Base-by-base conservation (phyloP, 2,329 filamentous ascomycete genomes). In the Calonectria pteridis region DNA sequence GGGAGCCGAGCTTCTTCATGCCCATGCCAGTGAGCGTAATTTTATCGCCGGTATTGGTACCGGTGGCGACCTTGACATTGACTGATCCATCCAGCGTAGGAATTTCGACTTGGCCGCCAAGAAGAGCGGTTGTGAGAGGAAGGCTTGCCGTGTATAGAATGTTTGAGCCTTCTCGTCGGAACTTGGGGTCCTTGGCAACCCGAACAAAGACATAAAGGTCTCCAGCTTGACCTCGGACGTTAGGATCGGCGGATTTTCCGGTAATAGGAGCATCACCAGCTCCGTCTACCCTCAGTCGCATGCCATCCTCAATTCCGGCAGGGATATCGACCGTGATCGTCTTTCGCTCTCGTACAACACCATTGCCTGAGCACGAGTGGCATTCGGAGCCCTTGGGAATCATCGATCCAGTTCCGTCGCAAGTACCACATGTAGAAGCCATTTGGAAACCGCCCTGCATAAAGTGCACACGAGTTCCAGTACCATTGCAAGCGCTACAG, bases 371-470 rank as follows among this genome's bases (percentile, higher is more conserved):
- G 84, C 97, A 99, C 0, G 91, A 90, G 72, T 89, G 88, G 85
- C 97, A 99, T 81, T 97, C 94, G 14, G 92, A 93, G 55, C 95
- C 95, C 78, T 90, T 91, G 3, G 97, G 95, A 40, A 95, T 93
- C 3, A 90, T 89, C 67, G 93, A 87, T 62, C 97, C 97, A 55
- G 91, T 92, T 4, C 97, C 97, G 66, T 92, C 93, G 83, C 97
- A 99, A 43, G 91, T 87, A 26, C 91, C 89, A 84, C 97, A 99
- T 1, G 95, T 97, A 75, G 94, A 95, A 6, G 94, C 95, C 93
- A 99, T 96, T 86, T 98, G 96, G 86, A 99, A 98, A 29, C 95
- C 96, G 68, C 95, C 95, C 79, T 95, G 93, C 90, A 98, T 94
- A 81, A 95, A 93, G 84, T 98, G 95, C 63, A 98, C 93, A 71